phyloP scores from a whole-genome alignment of 331 rosid species.

The Rosa hybrid region DNA sequence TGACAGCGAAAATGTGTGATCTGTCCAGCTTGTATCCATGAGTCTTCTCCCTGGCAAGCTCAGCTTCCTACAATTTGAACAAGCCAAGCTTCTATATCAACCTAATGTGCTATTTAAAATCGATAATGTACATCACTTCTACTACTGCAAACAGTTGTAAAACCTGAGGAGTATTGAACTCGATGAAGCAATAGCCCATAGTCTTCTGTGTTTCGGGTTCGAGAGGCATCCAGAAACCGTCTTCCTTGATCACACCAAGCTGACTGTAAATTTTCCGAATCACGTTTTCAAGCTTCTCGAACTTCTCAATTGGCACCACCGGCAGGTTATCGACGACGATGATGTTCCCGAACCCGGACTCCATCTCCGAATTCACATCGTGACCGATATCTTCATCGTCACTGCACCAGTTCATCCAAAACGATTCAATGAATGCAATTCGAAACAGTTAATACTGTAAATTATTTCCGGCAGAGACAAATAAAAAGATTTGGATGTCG shows the following conservation, averaged over 20 bases:
- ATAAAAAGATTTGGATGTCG: not conserved
- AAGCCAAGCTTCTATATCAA: not conserved
- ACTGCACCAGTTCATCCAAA: slow-evolving; percentile 24
- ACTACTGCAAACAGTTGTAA: not conserved
- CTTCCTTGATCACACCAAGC: slow-evolving; percentile 78
- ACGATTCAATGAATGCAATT: not conserved
- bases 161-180: slow-evolving; percentile 86
- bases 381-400: slow-evolving; percentile 65
- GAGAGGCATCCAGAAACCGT: slow-evolving; percentile 89
- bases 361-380: slow-evolving; percentile 65
- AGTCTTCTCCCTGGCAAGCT: slow-evolving; percentile 84
- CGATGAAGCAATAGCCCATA: slow-evolving; percentile 80
- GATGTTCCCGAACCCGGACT: slow-evolving; percentile 71
- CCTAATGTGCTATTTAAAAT: not conserved
- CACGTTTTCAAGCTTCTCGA: slow-evolving; percentile 79
- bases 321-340: slow-evolving; percentile 86
- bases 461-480: not conserved
- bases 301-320: slow-evolving; percentile 72
- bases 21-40: slow-evolving; percentile 88
- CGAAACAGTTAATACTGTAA: too few species aligned
- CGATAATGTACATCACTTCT: not conserved
- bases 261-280: slow-evolving; percentile 76
- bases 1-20: slow-evolving; percentile 68
- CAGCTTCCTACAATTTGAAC: slow-evolving; percentile 72
- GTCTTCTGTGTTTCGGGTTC: slow-evolving; percentile 55